Evolutionary conservation across 192 early-diverging fungal species (phyloP).

Genomic region (Mycoemilia scoparia): DNA sequence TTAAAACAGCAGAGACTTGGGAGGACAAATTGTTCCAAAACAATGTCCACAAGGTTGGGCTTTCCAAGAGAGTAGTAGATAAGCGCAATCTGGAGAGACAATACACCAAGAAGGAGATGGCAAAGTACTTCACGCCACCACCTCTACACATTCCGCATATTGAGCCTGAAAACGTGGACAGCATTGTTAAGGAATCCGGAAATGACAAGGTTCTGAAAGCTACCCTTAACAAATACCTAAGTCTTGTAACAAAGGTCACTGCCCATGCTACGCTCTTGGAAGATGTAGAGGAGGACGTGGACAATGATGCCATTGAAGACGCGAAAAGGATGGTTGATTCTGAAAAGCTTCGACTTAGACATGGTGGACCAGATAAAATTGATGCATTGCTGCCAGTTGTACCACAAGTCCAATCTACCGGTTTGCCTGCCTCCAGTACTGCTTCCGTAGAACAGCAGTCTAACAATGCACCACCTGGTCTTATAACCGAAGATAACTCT

Average conservation of each 20-base stretch:
- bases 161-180: neutral
- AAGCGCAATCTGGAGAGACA: constrained; percentile 32
- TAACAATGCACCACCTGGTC: no score
- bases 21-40: constrained; percentile 42
- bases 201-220: constrained; percentile 12
- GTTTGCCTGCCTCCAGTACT: no score
- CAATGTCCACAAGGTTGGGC: constrained; percentile 52
- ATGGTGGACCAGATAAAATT: no score
- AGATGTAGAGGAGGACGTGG: constrained; percentile 13
- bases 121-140: constrained; percentile 29
- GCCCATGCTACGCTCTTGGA: constrained; percentile 19
- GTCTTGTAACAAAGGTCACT: constrained; percentile 3
- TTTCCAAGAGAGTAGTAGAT: constrained; percentile 47
- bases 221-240: constrained; percentile 2
- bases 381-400: no score
- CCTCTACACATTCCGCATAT: constrained; percentile 2
- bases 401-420: no score
- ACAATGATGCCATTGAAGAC: constrained; percentile 2
- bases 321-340: no score
- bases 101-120: constrained; percentile 27
- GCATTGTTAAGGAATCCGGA: constrained; percentile 3
- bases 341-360: no score
- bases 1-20: constrained; percentile 37
- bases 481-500: no score
- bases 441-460: no score